Conservation (phyloP, 2,329 filamentous ascomycete species). For the Diaporthe eres region DNA sequence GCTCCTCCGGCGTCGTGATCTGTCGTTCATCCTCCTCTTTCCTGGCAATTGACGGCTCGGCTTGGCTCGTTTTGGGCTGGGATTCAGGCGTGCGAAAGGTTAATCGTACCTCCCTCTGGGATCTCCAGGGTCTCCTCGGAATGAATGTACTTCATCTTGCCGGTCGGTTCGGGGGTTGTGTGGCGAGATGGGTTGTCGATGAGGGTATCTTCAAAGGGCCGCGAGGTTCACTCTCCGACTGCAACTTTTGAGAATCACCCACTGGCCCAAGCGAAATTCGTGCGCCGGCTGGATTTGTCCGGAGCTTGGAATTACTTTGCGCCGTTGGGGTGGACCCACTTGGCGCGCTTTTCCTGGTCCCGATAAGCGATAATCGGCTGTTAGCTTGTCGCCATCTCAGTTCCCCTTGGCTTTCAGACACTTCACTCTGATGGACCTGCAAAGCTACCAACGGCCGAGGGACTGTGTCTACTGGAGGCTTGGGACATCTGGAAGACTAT, state of each 20-base stretch:
- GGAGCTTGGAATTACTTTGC: slow-evolving; percentile 31
- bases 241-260: slow-evolving; percentile 34
- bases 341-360: background rate
- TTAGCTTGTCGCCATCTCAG: background rate
- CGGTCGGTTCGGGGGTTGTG: slow-evolving; percentile 59
- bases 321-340: slow-evolving; percentile 8
- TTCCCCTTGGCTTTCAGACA: no score
- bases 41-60: slow-evolving; percentile 34
- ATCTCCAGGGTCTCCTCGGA: slow-evolving; percentile 95
- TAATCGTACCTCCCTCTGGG: slow-evolving; percentile 90
- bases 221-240: slow-evolving; percentile 34
- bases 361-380: slow-evolving; percentile 8
- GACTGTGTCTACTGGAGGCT: background rate
- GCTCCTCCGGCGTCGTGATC: background rate
- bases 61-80: slow-evolving; percentile 36
- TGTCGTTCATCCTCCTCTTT: slow-evolving; percentile 33
- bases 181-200: slow-evolving; percentile 55
- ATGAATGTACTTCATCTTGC: slow-evolving; percentile 99
- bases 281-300: slow-evolving; percentile 27
- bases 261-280: slow-evolving; percentile 32
- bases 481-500: background rate
- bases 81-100: slow-evolving; percentile 37
- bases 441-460: background rate
- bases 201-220: slow-evolving; percentile 40
- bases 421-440: background rate